phyloP scores from a whole-genome alignment of 768 basidiomycete species.

The Leccinellum albellum region DNA sequence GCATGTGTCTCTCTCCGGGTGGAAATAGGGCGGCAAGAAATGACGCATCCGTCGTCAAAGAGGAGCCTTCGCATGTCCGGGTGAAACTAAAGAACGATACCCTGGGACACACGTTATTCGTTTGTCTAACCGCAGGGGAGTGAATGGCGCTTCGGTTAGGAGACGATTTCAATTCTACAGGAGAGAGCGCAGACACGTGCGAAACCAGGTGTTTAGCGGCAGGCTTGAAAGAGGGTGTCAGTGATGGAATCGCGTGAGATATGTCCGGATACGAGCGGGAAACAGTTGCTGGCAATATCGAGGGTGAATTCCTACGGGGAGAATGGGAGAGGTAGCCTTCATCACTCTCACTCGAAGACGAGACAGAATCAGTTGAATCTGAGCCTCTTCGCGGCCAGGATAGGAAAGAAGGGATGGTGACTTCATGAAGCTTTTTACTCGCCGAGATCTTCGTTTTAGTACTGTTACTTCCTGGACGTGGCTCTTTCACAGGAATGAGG shows the following conservation, averaged over 20 bases:
- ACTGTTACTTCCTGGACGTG: constrained; percentile 3
- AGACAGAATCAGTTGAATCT: constrained; percentile 23
- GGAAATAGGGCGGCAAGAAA: constrained; percentile 70
- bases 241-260: constrained; percentile 26
- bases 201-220: constrained; percentile 37
- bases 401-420: constrained; percentile 19
- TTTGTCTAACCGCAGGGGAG: constrained; percentile 15
- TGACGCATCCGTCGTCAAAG: constrained; percentile 66
- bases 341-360: constrained; percentile 36
- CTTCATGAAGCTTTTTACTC: constrained; percentile 9
- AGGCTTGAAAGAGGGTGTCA: constrained; percentile 33
- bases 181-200: constrained; percentile 32
- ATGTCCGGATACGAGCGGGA: constrained; percentile 47
- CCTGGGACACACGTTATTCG: constrained; percentile 5
- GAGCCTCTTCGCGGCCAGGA: constrained; percentile 22
- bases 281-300: constrained; percentile 30
- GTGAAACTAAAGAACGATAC: constrained; percentile 82
- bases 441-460: constrained; percentile 3
- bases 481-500: constrained; percentile 44
- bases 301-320: constrained; percentile 37
- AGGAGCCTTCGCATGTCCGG: constrained; percentile 71
- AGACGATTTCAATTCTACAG: constrained; percentile 16
- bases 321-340: constrained; percentile 62
- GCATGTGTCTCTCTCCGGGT: constrained; percentile 65
- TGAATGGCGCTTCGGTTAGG: constrained; percentile 6